Base-by-base conservation (phyloP, 139 green algal species). In the Pleodorina starrii region DNA sequence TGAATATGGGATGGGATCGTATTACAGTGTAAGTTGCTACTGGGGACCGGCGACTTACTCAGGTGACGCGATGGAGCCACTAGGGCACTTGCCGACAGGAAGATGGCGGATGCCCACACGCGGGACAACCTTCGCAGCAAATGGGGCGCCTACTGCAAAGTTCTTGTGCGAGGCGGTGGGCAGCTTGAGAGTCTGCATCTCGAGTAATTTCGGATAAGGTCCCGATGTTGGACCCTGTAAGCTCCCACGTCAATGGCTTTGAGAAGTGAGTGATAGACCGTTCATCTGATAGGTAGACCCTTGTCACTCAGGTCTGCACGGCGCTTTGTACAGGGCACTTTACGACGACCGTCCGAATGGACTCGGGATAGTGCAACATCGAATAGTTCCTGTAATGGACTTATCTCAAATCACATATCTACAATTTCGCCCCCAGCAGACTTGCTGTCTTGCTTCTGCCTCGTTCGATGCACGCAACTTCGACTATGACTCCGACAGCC, bases 171-270 rank as follows among this genome's bases (percentile, higher is more conserved):
- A 60, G 19, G 59, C 29, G 59, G 32, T n/a, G 4, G 80, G 59
- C 38, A 75, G 36, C 38, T 50, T 75, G 23, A 76, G 19, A 7
- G 59, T 46, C 80, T 86, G 80, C 80, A 86, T 86, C n/a, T 69
- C 76, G 35, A 43, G 72, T 59, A 38, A 35, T 3, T 14, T 54
- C 43, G 42, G 72, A 80, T 76, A 80, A 80, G 72, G 72, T 80
- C 72, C 72, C 72, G 12, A 80, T 76, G 68, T 76, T 76, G 68
- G 68, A 76, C 68, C 32, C 35, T 46, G 36, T 36, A 21, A 17
- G 63, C 29, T 73, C 32, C 63, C 27, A n/a, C 27, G 63, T 73
- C 63, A 73, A 42, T 73, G 29, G 19, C 3, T 36, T 73, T 66
- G 54, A 66, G 25, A 25, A 32, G 29, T 66, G 54, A 66, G 29